Evolutionary conservation across 1,139 yeast species (phyloP).

Genomic region (Scheffersomyces lignicola): DNA sequence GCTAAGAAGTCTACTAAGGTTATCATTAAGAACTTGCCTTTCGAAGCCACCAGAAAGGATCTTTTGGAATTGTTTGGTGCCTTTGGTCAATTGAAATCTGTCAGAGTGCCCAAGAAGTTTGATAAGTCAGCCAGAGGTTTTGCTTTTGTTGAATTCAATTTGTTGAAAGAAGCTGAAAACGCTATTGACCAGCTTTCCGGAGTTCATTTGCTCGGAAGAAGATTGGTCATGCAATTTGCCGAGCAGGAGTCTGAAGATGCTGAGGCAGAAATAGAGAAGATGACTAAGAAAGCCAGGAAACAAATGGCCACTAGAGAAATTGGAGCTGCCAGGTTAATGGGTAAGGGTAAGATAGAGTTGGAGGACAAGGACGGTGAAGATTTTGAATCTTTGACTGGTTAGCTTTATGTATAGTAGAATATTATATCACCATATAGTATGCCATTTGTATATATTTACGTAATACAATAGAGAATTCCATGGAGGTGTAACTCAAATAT

Average conservation of each 20-base stretch:
- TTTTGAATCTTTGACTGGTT: conserved; percentile 13
- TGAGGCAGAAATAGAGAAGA: conserved; percentile 84
- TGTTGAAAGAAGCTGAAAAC: conserved; percentile 88
- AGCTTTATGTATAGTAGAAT: not conserved
- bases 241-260: conserved; percentile 78
- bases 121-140: conserved; percentile 95
- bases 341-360: conserved; percentile 75
- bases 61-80: conserved; percentile 87
- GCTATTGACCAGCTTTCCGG: conserved; percentile 97
- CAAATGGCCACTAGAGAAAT: conserved; percentile 79
- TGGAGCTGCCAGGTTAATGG: conserved; percentile 68
- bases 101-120: conserved; percentile 94
- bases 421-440: no score
- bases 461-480: no score
- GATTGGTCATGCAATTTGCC: conserved; percentile 94
- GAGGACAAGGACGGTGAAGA: conserved; percentile 52
- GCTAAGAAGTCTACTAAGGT: conserved; percentile 60
- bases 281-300: conserved; percentile 81
- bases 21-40: conserved; percentile 94
- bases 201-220: conserved; percentile 93
- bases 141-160: conserved; percentile 90
- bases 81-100: conserved; percentile 92
- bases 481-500: no score
- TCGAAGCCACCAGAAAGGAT: conserved; percentile 92
- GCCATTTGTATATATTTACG: no score